Evolutionary conservation across 495 filamentous ascomycete species (phyloP), one percentile per base, ranked within the genome.

Genomic region (Penicillium riverlandense): DNA sequence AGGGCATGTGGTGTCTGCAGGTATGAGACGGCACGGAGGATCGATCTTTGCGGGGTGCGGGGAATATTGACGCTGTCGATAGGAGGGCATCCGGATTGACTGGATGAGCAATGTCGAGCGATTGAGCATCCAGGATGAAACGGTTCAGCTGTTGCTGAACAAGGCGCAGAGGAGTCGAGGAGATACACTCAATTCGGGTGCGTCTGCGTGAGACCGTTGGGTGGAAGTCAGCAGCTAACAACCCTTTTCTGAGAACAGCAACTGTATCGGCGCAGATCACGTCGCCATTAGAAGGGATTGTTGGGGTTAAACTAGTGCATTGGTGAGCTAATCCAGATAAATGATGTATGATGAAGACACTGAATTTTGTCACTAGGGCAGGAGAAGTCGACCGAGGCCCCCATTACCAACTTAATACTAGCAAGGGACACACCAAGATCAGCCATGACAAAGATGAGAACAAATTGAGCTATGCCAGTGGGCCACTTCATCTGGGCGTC

Each of bases 261-360:
- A 52, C 54, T 14, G 51, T 66, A 38, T 59, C 64, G 45, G 58
- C 59, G 11, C 43, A 47, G 41, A 44, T 57, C 13, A 83, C 79
- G 54, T 73, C 77, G n/a, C 71, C 67, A 13, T 63, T 71, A 35
- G 78, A 80, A 38, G 80, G 80, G 37, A 69, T 80, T 12, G 73
- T 84, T 41, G 78, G 79, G 6, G 69, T 83, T 36, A 80, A 82
- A 42, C 67, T 77, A 7, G 78, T 78, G 0, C 83, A 88, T 53
- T 86, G 83, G 78, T 71, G 67, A 34, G 79, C 14, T 27, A 9
- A 12, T 11, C 11, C 37, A 14, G 3, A 41, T 29, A 2, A 28
- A 38, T 11, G 10, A 38, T 38, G 10, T 10, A 15, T 15, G 10
- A 4, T 4, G 9, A 28, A 38, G 36, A 38, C 11, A 7, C 16